Conservation (phyloP, 129 eudicot species). For the Pseudognaphalium luteoalbum region DNA sequence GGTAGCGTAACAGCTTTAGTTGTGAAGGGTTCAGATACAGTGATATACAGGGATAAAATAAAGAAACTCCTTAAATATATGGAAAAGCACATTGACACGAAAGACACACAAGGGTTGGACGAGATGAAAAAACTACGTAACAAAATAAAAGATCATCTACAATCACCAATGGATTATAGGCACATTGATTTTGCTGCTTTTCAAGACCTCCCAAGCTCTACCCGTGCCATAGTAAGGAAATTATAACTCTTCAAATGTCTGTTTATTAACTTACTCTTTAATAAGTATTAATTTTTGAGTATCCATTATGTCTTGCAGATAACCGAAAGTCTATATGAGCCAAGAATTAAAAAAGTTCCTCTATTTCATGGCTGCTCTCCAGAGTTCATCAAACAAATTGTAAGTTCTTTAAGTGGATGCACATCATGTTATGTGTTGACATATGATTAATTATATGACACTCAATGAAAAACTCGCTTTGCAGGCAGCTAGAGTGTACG, state of each 20-base stretch:
- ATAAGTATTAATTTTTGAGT: not conserved
- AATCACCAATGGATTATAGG: conserved; percentile 67
- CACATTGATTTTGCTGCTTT: conserved; percentile 57
- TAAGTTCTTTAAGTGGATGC: conserved; percentile 17
- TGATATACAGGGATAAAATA: conserved; percentile 67
- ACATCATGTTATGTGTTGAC: too few species aligned
- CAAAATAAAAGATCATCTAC: conserved; percentile 63
- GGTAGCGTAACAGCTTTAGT: conserved; percentile 69
- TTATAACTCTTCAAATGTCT: not conserved
- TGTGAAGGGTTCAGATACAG: conserved; percentile 82
- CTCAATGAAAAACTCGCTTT: too few species aligned
- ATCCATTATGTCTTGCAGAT: conserved; percentile 45
- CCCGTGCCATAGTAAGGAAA: conserved; percentile 55
- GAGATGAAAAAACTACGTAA: conserved; percentile 27
- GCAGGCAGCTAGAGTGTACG: conserved; percentile 1
- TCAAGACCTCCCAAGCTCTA: conserved; percentile 71
- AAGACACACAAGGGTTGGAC: conserved; percentile 12
- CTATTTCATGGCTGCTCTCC: conserved; percentile 63
- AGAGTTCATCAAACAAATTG: conserved; percentile 71
- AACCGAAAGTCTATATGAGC: conserved; percentile 46
- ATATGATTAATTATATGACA: too few species aligned
- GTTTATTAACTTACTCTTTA: not conserved
- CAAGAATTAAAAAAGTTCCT: conserved; percentile 49
- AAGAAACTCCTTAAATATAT: conserved; percentile 58
- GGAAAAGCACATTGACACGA: conserved; percentile 50